phyloP scores from a whole-genome alignment of 352 stramenopile genomes.

The Phytopythium sindhum region DNA sequence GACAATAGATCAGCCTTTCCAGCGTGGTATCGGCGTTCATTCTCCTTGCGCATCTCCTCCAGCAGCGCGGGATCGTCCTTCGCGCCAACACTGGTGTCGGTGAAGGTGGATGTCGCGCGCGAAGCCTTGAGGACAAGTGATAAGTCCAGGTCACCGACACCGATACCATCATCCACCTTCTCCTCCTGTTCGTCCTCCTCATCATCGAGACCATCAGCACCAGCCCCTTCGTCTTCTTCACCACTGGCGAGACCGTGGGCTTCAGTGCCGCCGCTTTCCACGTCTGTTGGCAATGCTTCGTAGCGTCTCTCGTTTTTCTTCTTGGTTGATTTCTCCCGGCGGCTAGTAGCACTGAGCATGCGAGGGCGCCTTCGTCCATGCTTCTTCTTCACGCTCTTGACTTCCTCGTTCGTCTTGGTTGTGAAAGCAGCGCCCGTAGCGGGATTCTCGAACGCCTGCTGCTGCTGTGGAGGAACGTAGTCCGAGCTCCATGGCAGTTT shows the following conservation, averaged over 20 bases:
- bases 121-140: constrained; percentile 22
- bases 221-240: constrained; percentile 3
- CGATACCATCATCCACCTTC: constrained; percentile 48
- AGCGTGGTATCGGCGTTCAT: constrained; percentile 52
- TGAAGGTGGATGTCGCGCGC: constrained; percentile 8
- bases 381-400: not conserved
- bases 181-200: constrained; percentile 10
- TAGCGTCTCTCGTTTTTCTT: constrained; percentile 9
- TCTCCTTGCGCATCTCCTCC: constrained; percentile 37
- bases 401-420: not conserved
- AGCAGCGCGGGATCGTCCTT: constrained; percentile 45
- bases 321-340: not conserved
- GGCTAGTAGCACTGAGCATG: not conserved
- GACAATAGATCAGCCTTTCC: constrained; percentile 40
- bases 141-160: constrained; percentile 46
- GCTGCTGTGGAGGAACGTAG: constrained; percentile 31
- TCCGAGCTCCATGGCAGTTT: constrained; percentile 73
- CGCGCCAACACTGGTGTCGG: not conserved
- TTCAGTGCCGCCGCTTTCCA: not conserved
- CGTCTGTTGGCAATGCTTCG: not conserved
- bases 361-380: not conserved
- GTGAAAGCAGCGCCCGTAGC: constrained; percentile 4
- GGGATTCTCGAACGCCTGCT: constrained; percentile 47
- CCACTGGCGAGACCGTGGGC: not conserved
- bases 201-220: constrained; percentile 7